Evolutionary conservation across 345 rosid species (phyloP), one percentile per base, ranked within the genome.

Genomic region (Clarkia xantiana): DNA sequence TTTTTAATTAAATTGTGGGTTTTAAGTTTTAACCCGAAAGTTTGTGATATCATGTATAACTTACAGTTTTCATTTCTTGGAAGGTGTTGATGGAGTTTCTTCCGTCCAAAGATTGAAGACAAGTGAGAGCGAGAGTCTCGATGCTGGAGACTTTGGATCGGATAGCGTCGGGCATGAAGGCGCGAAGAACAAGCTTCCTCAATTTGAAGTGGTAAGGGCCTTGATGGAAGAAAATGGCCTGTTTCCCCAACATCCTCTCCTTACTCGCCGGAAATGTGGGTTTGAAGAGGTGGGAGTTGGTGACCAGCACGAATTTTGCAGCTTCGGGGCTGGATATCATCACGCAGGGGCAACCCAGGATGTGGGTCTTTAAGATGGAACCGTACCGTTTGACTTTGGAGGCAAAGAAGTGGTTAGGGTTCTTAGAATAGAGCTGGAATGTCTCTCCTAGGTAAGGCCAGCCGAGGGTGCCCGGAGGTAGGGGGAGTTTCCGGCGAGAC

Each of bases 391-490:
- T 47, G 45, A 56, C 69, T 63, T 62, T 68, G 3, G 70, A 40
- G 9, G 62, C 53, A 25, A 77, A 73, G 75, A 77, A 77, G 53
- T 46, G 62, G 51, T 61, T 63, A 6, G 79, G 82, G 62, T 68
- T 56, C 49, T 77, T 70, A 10, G 79, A 71, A 63, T 65, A 77
- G 15, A 77, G 60, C 42, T 59, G 68, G 16, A 66, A 62, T 40
- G 79, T 73, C 61, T 77, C 76, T 10, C 82, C 82, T 8, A 77
- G 14, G 44, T 51, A 66, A 17, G 82, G 82, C 76, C 72, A 77
- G 0, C 82, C 82, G 62, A 77, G 40, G 50, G 79, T 71, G 10
- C 82, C 82, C 3, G 82, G 82, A 3, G 82, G 79, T 10, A 77
- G 68, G 22, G 63, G 57, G 10, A 59, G 45, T 14, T 1, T 46